phyloP scores from a whole-genome alignment of 768 basidiomycete species.

The Trametopsis cervina region DNA sequence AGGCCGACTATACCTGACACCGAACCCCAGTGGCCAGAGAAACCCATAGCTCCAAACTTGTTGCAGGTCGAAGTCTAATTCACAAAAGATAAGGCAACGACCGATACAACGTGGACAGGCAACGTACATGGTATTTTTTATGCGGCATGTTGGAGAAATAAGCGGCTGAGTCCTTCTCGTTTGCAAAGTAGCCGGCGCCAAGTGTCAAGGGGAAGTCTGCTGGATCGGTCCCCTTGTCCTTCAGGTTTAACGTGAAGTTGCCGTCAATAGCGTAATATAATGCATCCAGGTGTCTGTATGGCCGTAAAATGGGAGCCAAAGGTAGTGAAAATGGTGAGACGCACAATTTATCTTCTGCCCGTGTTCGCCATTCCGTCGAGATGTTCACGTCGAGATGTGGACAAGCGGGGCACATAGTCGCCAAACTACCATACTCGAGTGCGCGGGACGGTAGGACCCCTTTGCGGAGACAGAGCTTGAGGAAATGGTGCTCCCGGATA shows the following conservation, averaged over 20 bases:
- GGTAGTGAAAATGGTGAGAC: neutral
- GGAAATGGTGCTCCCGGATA: neutral
- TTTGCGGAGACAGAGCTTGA: neutral
- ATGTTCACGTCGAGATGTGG: constrained; percentile 16
- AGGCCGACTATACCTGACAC: constrained; percentile 13
- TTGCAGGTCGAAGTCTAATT: constrained; percentile 10
- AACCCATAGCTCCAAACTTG: constrained; percentile 15
- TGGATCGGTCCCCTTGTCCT: constrained; percentile 8
- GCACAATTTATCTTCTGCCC: neutral
- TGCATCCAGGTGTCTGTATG: constrained; percentile 9
- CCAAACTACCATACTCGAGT: constrained; percentile 4
- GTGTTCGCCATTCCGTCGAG: constrained; percentile 6
- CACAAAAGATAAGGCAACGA: neutral
- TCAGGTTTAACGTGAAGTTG: constrained; percentile 11
- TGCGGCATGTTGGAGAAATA: constrained; percentile 1
- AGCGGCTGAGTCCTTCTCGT: constrained; percentile 6
- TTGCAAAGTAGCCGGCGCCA: constrained; percentile 12
- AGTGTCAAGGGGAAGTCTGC: constrained; percentile 10
- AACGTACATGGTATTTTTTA: constrained; percentile 6
- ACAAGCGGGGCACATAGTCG: constrained; percentile 12
- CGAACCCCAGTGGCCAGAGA: constrained; percentile 5
- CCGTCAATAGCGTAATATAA: constrained; percentile 11
- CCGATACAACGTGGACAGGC: neutral
- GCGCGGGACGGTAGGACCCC: neutral
- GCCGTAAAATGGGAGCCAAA: neutral